Evolutionary conservation across 306 rosid genomes (phyloP).

Genomic region (Boehmeria nivea): DNA sequence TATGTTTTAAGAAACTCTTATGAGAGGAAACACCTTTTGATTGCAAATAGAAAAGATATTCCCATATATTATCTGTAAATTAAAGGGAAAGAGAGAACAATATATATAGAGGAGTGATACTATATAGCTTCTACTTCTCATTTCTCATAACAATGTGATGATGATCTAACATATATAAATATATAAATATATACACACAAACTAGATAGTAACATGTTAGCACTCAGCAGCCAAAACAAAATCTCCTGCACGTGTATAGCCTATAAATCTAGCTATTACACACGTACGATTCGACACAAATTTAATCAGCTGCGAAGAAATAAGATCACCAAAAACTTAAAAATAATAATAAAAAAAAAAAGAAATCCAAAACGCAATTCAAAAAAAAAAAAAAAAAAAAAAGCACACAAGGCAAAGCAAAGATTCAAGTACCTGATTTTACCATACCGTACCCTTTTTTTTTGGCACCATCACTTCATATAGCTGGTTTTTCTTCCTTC

Average conservation of each 20-base stretch:
- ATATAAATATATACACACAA: neutral
- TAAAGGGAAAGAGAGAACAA: no score
- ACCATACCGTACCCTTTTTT: constrained; percentile 8
- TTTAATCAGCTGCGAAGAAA: constrained; percentile 11
- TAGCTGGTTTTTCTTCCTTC: neutral
- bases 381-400: neutral
- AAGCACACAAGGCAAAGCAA: neutral
- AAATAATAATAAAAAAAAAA: neutral
- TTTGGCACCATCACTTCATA: neutral
- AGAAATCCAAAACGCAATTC: no score
- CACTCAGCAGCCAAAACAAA: constrained; percentile 6
- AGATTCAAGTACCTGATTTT: constrained; percentile 1
- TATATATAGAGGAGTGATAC: neutral
- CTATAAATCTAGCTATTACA: neutral
- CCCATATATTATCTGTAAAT: neutral
- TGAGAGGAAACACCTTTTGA: no score
- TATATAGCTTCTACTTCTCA: neutral
- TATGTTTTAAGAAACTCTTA: no score
- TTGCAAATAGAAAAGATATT: neutral
- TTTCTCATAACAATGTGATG: neutral
- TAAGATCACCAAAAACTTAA: neutral
- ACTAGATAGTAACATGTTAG: neutral
- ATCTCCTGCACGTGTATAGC: constrained; percentile 12
- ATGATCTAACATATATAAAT: neutral
- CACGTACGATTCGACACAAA: constrained; percentile 12